Conservation (phyloP, 2,329 filamentous ascomycete genomes). For the Penicillium sp. region DNA sequence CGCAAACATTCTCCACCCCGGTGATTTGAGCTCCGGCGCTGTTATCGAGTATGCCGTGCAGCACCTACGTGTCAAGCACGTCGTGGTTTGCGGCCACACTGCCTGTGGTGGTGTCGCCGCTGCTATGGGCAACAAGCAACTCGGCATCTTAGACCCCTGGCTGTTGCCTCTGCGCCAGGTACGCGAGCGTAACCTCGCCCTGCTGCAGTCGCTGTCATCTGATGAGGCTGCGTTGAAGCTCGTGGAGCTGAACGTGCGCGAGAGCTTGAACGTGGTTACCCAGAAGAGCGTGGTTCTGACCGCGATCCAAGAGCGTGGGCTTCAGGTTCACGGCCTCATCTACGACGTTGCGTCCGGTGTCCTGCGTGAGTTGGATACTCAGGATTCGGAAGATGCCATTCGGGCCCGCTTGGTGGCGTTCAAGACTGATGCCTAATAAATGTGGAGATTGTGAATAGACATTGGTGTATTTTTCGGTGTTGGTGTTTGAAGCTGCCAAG, state of each 20-base stretch:
- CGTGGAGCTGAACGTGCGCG: constrained; percentile 70
- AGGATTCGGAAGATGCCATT: constrained; percentile 38
- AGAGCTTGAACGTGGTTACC: constrained; percentile 62
- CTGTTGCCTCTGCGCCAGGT: constrained; percentile 53
- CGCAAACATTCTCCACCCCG: constrained; percentile 71
- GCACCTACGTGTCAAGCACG: constrained; percentile 62
- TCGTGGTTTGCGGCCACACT: constrained; percentile 59
- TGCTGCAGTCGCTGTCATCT: constrained; percentile 45
- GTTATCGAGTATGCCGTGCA: constrained; percentile 76
- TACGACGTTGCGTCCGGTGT: constrained; percentile 61
- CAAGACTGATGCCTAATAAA: constrained; percentile 27
- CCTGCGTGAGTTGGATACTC: constrained; percentile 49
- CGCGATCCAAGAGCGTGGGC: constrained; percentile 62
- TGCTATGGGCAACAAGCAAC: constrained; percentile 51
- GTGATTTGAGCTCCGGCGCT: constrained; percentile 67
- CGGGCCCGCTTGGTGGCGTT: constrained; percentile 40
- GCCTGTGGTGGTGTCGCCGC: constrained; percentile 56
- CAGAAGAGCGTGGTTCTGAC: constrained; percentile 65
- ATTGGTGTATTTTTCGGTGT: not conserved
- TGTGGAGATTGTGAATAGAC: not conserved
- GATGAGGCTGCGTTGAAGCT: constrained; percentile 56
- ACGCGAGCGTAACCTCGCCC: constrained; percentile 49
- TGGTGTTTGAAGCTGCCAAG: not conserved
- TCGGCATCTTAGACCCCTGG: constrained; percentile 60
- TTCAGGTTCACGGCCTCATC: constrained; percentile 72